Conservation (phyloP, 73 alveolate species). For the Symbiodinium pilosum region DNA sequence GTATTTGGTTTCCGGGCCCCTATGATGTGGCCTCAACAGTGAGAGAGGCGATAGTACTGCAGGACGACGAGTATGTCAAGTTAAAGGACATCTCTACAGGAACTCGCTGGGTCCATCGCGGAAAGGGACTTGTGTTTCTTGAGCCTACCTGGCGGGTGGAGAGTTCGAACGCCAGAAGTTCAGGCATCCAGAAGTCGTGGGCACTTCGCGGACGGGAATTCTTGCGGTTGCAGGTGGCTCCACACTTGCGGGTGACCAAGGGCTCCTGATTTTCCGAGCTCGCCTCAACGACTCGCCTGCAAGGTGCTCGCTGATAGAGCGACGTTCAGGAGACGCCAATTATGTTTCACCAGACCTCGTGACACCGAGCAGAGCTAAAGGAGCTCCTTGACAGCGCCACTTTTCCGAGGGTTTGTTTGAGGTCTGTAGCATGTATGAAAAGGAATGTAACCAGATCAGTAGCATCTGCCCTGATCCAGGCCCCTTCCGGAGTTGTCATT, state of each 20-base stretch:
- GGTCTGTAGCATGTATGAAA: too few relatives aligned
- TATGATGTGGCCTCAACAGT: slow-evolving; percentile 41
- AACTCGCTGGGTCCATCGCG: slow-evolving; percentile 87
- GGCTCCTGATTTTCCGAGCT: not conserved
- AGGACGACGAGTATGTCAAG: slow-evolving; percentile 90
- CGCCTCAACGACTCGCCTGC: too few relatives aligned
- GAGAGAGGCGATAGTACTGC: slow-evolving; percentile 70
- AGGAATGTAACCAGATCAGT: too few relatives aligned
- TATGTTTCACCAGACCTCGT: too few relatives aligned
- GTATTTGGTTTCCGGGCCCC: slow-evolving; percentile 88
- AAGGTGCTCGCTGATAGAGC: too few relatives aligned
- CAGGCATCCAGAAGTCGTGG: slow-evolving; percentile 79
- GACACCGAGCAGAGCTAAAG: too few relatives aligned
- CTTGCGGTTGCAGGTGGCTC: slow-evolving; percentile 76
- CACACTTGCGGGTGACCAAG: slow-evolving; percentile 59
- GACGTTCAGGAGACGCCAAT: too few relatives aligned
- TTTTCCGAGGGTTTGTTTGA: too few relatives aligned
- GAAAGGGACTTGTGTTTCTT: slow-evolving; percentile 38
- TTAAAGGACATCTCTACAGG: slow-evolving; percentile 74
- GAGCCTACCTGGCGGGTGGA: slow-evolving; percentile 89
- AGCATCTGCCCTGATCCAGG: too few relatives aligned
- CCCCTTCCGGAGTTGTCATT: too few relatives aligned
- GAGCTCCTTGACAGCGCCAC: too few relatives aligned
- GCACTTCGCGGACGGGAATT: slow-evolving; percentile 67
- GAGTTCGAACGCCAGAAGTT: slow-evolving; percentile 32